Evolutionary conservation across 2,329 filamentous ascomycete species (phyloP).

Genomic region (Penicillium digitatum): DNA sequence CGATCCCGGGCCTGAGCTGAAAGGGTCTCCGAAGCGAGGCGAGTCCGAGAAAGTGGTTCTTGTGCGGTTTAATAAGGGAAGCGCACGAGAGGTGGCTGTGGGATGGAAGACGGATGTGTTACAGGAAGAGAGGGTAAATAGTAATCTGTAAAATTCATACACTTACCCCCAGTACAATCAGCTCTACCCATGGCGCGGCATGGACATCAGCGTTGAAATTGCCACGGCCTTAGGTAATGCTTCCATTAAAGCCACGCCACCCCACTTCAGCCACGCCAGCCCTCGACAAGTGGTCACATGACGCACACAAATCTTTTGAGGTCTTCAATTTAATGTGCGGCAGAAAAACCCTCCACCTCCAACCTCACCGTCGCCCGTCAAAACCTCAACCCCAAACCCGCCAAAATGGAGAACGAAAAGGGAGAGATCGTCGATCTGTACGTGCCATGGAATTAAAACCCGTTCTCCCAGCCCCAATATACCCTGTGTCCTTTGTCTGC

Average conservation of each 20-base stretch:
- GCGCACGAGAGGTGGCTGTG: constrained; percentile 55
- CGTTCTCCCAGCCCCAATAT: constrained; percentile 13
- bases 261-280: constrained; percentile 25
- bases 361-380: constrained; percentile 37
- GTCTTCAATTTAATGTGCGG: constrained; percentile 30
- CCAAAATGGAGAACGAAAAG: constrained; percentile 99
- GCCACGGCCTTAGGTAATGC: constrained; percentile 13
- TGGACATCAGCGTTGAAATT: constrained; percentile 6
- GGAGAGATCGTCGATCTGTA: constrained; percentile 99
- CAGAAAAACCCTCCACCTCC: constrained; percentile 31
- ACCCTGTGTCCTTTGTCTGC: constrained; percentile 15
- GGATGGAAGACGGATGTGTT: constrained; percentile 48
- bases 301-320: constrained; percentile 40
- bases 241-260: constrained; percentile 11
- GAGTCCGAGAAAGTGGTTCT: constrained; percentile 55
- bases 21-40: constrained; percentile 47
- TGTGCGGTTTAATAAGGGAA: constrained; percentile 55
- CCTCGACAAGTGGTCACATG: constrained; percentile 42
- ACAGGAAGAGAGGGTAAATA: constrained; percentile 30
- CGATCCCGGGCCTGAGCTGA: constrained; percentile 54
- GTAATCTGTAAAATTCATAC: constrained; percentile 28
- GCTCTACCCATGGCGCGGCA: not conserved
- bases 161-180: not conserved
- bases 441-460: constrained; percentile 39
- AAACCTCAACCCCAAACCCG: constrained; percentile 40